Percentiles rank a stretch among this genome's conserved stretches.
phyloP scores from a whole-genome alignment of 2,329 filamentous ascomycete species.

The Intubia oerlemansii region DNA sequence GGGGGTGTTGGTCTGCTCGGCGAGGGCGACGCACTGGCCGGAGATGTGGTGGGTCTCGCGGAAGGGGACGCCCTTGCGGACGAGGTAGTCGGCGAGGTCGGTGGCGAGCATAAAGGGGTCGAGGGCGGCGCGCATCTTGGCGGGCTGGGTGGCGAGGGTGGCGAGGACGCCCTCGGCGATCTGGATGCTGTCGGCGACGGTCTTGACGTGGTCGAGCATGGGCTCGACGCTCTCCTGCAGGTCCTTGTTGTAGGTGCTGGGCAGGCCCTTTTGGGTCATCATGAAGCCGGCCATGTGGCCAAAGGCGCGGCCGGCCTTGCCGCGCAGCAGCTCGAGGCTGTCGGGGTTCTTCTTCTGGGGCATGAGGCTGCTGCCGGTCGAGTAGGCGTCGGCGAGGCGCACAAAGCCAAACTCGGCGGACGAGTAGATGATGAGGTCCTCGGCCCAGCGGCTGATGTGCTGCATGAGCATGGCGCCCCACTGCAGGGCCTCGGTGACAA shows the following conservation, averaged over 20 bases:
- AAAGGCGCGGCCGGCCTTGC: constrained; percentile 55
- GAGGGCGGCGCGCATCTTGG: constrained; percentile 60
- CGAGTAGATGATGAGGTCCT: constrained; percentile 72
- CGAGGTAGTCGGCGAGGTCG: constrained; percentile 45
- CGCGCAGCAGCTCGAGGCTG: constrained; percentile 47
- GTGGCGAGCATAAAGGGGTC: constrained; percentile 70
- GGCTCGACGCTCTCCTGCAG: constrained; percentile 74
- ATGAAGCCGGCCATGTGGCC: constrained; percentile 67
- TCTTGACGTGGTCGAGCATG: constrained; percentile 71
- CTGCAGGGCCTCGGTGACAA: constrained; percentile 61
- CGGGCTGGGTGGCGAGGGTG: constrained; percentile 46
- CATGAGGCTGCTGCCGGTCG: constrained; percentile 56
- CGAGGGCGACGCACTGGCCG: constrained; percentile 50
- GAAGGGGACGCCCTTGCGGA: constrained; percentile 56
- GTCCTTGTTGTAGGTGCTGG: constrained; percentile 78
- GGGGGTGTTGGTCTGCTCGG: constrained; percentile 40
- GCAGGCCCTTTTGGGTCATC: constrained; percentile 49
- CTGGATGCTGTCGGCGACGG: constrained; percentile 57
- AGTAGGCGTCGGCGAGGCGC: constrained; percentile 57
- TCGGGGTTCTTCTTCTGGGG: constrained; percentile 73
- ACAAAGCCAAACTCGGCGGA: constrained; percentile 59
- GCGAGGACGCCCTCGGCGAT: constrained; percentile 66
- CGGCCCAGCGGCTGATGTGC: constrained; percentile 61
- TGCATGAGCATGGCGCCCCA: constrained; percentile 62
- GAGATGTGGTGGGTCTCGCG: constrained; percentile 68